These are phyloP conservation scores for Nicotiana noctiflora DNA, from an alignment of 257 asterid genomes.

Conservation along the genomic window DNA sequence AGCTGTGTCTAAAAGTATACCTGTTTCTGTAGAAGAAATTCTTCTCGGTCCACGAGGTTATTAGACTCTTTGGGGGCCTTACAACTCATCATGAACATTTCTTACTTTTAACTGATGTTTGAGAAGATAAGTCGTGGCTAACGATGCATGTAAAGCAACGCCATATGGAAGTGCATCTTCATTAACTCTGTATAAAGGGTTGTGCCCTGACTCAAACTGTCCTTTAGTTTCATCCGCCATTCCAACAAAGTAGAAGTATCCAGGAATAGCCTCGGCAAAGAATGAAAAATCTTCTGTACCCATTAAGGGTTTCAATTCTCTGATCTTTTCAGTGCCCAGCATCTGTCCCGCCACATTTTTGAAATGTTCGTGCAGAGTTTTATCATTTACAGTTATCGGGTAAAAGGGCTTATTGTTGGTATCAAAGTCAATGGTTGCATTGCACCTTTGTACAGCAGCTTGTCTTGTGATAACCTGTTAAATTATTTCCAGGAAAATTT, in stretches of 20 bases:
- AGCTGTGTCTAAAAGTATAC: neutral
- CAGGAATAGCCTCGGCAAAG: constrained; percentile 52
- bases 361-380: constrained; percentile 41
- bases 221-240: constrained; percentile 47
- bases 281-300: constrained; percentile 64
- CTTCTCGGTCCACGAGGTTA: neutral
- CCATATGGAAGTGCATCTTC: constrained; percentile 63
- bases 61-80: neutral
- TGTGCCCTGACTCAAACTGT: constrained; percentile 30
- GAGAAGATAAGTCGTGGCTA: constrained; percentile 39
- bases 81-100: constrained; percentile 40
- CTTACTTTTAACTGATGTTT: constrained; percentile 15
- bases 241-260: constrained; percentile 46
- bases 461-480: constrained; percentile 46
- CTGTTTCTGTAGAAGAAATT: neutral
- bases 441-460: constrained; percentile 58
- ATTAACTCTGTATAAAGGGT: constrained; percentile 41
- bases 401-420: constrained; percentile 35
- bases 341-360: constrained; percentile 27
- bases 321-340: constrained; percentile 35
- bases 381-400: constrained; percentile 44
- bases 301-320: constrained; percentile 31
- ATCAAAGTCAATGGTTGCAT: constrained; percentile 33
- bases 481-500: neutral
- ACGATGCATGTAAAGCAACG: constrained; percentile 61